phyloP scores from a whole-genome alignment of 2,329 filamentous ascomycete genomes.

The Chaetomium strumarium region DNA sequence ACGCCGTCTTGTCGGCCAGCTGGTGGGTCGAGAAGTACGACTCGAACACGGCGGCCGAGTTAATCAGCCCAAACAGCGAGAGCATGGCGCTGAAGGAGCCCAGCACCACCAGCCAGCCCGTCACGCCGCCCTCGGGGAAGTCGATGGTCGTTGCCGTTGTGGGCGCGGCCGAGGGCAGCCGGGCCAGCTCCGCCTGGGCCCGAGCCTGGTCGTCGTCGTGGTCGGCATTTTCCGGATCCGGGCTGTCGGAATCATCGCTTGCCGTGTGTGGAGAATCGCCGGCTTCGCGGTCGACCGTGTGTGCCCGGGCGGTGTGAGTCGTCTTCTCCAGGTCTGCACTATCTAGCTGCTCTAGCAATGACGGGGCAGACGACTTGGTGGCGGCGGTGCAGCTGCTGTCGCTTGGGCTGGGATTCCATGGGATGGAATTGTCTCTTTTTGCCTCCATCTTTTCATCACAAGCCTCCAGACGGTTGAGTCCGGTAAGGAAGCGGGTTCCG shows the following conservation, averaged over 20 bases:
- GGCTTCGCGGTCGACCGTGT: neutral
- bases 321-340: neutral
- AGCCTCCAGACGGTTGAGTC: neutral
- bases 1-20: conserved; percentile 58
- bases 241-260: neutral
- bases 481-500: neutral
- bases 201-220: neutral
- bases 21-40: conserved; percentile 70
- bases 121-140: conserved; percentile 69
- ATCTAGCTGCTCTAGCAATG: conserved; percentile 1
- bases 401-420: conserved; percentile 3
- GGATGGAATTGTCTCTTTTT: neutral
- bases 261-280: neutral
- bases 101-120: conserved; percentile 72
- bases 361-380: conserved; percentile 1
- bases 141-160: conserved; percentile 22
- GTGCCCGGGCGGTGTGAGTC: neutral
- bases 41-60: conserved; percentile 70
- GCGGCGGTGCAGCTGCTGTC: neutral
- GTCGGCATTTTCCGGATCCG: neutral
- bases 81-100: conserved; percentile 68
- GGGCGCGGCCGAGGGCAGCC: conserved; percentile 19
- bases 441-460: neutral
- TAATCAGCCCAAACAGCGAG: conserved; percentile 66
- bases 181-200: conserved; percentile 7